Conservation (phyloP, 257 asterid species). For the Scutellaria minor region DNA sequence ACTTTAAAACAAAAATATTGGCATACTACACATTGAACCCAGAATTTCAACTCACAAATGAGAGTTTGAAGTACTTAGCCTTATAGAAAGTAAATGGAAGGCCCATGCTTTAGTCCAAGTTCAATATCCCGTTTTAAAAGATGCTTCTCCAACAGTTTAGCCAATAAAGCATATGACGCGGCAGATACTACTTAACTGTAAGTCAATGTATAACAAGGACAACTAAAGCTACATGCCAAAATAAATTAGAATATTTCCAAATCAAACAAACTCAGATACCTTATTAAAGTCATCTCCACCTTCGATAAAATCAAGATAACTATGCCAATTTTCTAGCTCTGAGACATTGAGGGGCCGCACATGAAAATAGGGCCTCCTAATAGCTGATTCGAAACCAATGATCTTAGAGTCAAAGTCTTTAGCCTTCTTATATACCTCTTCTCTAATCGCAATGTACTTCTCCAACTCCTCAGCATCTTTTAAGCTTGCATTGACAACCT, state of each 20-base stretch:
- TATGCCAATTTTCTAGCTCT: conserved; percentile 99
- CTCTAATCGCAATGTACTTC: conserved; percentile 90
- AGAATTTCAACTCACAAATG: conserved; percentile 96
- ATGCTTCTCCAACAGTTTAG: conserved; percentile 96
- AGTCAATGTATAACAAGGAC: conserved; percentile 84
- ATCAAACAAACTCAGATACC: conserved; percentile 60
- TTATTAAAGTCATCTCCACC: conserved; percentile 83
- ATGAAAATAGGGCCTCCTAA: conserved; percentile 97
- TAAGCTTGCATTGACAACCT: conserved; percentile 71
- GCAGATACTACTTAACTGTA: conserved; percentile 97
- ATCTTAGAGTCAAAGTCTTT: conserved; percentile 92
- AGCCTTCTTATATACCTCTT: conserved; percentile 87
- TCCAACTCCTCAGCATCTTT: conserved; percentile 97
- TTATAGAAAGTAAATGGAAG: conserved; percentile 90
- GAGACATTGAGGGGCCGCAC: conserved; percentile 87
- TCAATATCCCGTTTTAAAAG: conserved; percentile 92
- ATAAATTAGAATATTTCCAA: conserved; percentile 42
- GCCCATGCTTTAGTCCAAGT: conserved; percentile 98
- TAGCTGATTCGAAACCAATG: conserved; percentile 91
- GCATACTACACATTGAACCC: conserved; percentile 79
- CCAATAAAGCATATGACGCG: conserved; percentile 91
- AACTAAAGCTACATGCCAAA: conserved; percentile 74
- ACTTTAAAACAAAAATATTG: conserved; percentile 68
- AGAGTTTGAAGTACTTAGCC: conserved; percentile 99
- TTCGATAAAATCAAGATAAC: conserved; percentile 88